phyloP scores from a whole-genome alignment of 768 basidiomycete species.

The Clavaria fumosa region DNA sequence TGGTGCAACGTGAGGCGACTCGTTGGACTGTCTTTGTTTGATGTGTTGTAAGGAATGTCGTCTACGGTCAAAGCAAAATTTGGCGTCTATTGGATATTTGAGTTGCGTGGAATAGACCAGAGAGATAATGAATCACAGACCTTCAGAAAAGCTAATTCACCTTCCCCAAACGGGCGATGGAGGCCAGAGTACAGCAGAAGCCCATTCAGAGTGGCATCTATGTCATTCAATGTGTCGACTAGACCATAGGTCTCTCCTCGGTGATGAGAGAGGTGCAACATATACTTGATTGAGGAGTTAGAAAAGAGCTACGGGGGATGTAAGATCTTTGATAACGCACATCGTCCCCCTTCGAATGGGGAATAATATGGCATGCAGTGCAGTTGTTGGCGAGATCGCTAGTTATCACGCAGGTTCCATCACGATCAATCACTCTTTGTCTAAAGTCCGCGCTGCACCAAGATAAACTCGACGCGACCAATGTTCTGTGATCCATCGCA shows the following conservation, averaged over 20 bases:
- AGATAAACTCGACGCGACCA: neutral
- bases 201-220: conserved; percentile 9
- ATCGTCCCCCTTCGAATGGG: conserved; percentile 9
- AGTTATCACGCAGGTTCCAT: conserved; percentile 8
- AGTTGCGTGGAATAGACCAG: neutral
- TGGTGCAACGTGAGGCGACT: conserved; percentile 7
- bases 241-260: conserved; percentile 4
- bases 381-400: conserved; percentile 3
- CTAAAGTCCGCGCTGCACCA: conserved; percentile 4
- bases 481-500: conserved; percentile 7
- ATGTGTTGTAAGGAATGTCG: conserved; percentile 1
- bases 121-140: conserved; percentile 5
- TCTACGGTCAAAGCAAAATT: conserved; percentile 6
- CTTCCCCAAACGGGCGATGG: conserved; percentile 8
- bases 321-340: conserved; percentile 7
- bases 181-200: conserved; percentile 5
- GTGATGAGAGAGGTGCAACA: conserved; percentile 3
- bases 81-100: conserved; percentile 1
- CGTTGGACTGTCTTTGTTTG: neutral
- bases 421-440: conserved; percentile 6
- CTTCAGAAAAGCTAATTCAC: conserved; percentile 9
- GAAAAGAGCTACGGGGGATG: conserved; percentile 2
- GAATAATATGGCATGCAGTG: conserved; percentile 8
- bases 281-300: conserved; percentile 8
- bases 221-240: conserved; percentile 6